These are phyloP conservation scores for Cochlearia excelsa DNA, from an alignment of 345 rosid genomes.

Conservation along the genomic window DNA sequence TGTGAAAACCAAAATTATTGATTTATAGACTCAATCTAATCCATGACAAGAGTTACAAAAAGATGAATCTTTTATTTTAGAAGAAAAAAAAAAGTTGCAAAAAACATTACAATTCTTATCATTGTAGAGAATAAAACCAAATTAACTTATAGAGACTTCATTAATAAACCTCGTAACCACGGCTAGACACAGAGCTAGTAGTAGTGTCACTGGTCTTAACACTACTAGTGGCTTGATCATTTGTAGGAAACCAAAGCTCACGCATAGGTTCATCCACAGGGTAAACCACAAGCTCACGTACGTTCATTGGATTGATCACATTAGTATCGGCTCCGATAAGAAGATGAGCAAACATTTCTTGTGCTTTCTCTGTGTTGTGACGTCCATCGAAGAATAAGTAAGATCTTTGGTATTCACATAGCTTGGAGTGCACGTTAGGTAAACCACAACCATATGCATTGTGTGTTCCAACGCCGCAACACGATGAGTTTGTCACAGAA, in stretches of 20 bases:
- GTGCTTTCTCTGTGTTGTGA: constrained; percentile 34
- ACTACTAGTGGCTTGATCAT: no score
- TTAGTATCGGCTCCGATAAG: constrained; percentile 31
- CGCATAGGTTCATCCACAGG: constrained; percentile 15
- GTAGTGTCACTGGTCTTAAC: no score
- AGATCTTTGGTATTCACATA: constrained; percentile 26
- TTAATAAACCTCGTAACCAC: no score
- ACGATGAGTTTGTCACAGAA: background rate
- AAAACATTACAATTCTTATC: no score
- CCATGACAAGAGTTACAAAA: no score
- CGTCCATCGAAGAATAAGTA: constrained; percentile 29
- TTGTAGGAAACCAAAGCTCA: background rate
- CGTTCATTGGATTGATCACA: constrained; percentile 27
- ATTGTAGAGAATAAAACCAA: no score
- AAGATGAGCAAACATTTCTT: constrained; percentile 34
- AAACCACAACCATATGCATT: constrained; percentile 27
- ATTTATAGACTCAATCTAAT: no score
- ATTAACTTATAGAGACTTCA: no score
- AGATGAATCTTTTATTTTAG: no score
- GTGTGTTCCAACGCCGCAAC: constrained; percentile 27
- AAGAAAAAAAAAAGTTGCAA: no score
- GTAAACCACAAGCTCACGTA: constrained; percentile 28
- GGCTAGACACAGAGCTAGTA: no score
- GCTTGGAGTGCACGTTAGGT: constrained; percentile 10
- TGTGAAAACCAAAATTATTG: no score